Base-by-base conservation (phyloP, 192 early-diverging fungal genomes). In the Rhizophagus sp. region DNA sequence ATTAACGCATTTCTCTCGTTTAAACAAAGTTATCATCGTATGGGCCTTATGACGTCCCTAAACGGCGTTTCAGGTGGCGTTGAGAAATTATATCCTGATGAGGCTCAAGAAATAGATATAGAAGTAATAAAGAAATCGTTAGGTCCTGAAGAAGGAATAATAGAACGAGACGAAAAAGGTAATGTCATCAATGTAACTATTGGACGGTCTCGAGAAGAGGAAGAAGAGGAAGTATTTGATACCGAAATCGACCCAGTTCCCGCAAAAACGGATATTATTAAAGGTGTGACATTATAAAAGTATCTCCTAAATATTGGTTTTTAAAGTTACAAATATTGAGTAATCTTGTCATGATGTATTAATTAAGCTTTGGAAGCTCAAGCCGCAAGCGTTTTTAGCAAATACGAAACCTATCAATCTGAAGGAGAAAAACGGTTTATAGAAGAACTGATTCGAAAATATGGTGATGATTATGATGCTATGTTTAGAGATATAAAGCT, bases 401-500 rank as follows among this genome's bases (percentile, higher is more conserved):
- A 84, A 19, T 70, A 70, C 24, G 88, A 90, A 73, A 82, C 83
- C 73, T 84, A 87, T 81, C 84, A 90, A 75, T 88, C 90, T 3
- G 83, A 86, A 12, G 87, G 88, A n/a, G 90, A 93, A 79, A 70
- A 86, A 41, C 84, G 81, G 9, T 91, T 85, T 85, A 76, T 92
- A 4, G 87, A 89, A 63, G 80, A 85, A 27, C 80, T 92, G 83
- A 84, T 94, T 22, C 88, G 88, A n/a, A 91, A 89, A 82, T 92
- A 95, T 67, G 92, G 92, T 0, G 85, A 91, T 62, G 86, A 95
- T 71, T 95, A 94, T 77, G 82, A 91, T 15, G 91, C 91, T 62
- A 95, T 95, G 93, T 93, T 93, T 76, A 89, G 92, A 91, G 93
- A 95, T 71, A 88, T 88, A 62, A 83, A 89, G 62, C 83, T 95